Evolutionary conservation across 768 basidiomycete species (phyloP).

Genomic region (Phaffia tasmanica): DNA sequence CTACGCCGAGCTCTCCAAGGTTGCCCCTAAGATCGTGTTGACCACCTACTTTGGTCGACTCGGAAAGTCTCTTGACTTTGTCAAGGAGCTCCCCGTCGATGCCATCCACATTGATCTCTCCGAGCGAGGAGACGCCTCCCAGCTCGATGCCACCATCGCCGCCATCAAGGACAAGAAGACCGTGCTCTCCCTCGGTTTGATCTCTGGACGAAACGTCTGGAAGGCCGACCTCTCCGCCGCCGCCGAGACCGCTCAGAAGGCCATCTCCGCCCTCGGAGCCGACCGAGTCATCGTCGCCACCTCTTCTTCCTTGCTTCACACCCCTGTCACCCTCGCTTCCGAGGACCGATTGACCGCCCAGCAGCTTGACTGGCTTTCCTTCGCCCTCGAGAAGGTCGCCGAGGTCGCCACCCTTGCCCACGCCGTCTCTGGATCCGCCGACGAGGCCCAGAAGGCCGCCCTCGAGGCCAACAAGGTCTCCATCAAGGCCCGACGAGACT

Average conservation of each 20-base stretch:
- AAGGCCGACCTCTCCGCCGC: conserved; percentile 84
- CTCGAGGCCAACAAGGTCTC: conserved; percentile 81
- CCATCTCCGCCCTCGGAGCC: conserved; percentile 66
- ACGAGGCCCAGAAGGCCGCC: conserved; percentile 52
- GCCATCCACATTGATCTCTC: conserved; percentile 88
- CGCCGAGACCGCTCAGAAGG: conserved; percentile 71
- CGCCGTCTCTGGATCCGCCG: conserved; percentile 72
- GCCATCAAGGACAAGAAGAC: conserved; percentile 74
- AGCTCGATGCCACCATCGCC: conserved; percentile 68
- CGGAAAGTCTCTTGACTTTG: conserved; percentile 74
- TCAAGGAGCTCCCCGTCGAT: conserved; percentile 82
- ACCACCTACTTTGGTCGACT: conserved; percentile 96
- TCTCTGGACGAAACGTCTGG: conserved; percentile 99
- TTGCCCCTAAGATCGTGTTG: conserved; percentile 82
- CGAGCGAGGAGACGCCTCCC: conserved; percentile 69
- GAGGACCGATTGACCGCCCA: conserved; percentile 81
- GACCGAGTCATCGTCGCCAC: conserved; percentile 82
- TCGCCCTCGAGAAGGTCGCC: conserved; percentile 86
- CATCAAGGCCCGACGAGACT: conserved; percentile 86
- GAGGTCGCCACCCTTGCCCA: conserved; percentile 84
- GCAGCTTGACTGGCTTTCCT: conserved; percentile 97
- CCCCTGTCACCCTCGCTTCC: conserved; percentile 83
- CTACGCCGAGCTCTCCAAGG: conserved; percentile 67
- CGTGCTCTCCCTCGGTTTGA: conserved; percentile 80
- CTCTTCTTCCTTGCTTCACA: conserved; percentile 96